A percentile compares a stretch with the other conserved stretches of the same genome.
Evolutionary conservation across 306 rosid species (phyloP).

Genomic region (Phaseolus lunatus): DNA sequence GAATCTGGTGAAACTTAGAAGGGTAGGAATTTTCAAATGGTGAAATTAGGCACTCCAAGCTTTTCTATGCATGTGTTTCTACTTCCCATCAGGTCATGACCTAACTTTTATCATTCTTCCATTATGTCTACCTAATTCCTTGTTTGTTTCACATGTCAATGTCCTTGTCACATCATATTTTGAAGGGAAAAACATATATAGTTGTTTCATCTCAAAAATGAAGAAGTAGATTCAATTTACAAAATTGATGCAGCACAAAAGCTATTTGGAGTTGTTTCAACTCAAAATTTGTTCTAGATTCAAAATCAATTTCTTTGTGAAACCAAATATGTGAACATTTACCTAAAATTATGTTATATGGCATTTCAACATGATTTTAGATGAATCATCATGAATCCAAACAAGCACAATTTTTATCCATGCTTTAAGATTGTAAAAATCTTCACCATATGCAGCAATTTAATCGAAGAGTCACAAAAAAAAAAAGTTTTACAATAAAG

Average conservation of each 20-base stretch:
- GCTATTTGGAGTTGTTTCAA: background rate
- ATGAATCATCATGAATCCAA: background rate
- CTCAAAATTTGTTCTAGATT: no score
- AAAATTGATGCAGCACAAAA: background rate
- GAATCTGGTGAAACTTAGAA: constrained; percentile 8
- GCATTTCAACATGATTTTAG: background rate
- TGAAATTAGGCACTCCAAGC: constrained; percentile 3
- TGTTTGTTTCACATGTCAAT: constrained; percentile 13
- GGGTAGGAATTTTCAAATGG: constrained; percentile 10
- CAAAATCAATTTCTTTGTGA: background rate
- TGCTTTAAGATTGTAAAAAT: background rate
- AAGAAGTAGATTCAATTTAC: no score
- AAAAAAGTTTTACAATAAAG: background rate
- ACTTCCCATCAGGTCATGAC: constrained; percentile 34
- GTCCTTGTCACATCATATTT: constrained; percentile 22
- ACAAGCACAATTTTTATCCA: background rate
- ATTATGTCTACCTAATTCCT: constrained; percentile 18
- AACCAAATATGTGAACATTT: no score
- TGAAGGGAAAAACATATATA: background rate
- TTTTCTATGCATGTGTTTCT: constrained; percentile 27
- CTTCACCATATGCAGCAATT: constrained; percentile 17
- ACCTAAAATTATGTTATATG: no score
- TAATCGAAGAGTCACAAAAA: background rate
- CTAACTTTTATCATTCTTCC: constrained; percentile 21
- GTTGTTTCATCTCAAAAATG: no score